phyloP scores from a whole-genome alignment of 495 filamentous ascomycete genomes.

The Lindgomyces ingoldianus region DNA sequence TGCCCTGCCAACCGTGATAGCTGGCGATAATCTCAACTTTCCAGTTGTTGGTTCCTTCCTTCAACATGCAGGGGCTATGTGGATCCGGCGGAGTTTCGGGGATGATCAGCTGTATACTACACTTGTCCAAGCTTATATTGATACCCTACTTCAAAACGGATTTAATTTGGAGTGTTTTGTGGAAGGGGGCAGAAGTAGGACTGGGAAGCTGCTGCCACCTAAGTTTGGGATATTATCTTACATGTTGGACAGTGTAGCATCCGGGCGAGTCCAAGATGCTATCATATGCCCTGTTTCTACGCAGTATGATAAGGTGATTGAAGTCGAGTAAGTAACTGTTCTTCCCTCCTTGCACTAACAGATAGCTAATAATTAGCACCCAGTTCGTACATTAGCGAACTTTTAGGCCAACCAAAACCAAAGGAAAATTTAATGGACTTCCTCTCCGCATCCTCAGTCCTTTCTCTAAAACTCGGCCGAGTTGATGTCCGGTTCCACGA shows the following conservation, averaged over 20 bases:
- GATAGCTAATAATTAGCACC: constrained; percentile 20
- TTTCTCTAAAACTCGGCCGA: constrained; percentile 83
- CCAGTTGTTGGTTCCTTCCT: constrained; percentile 86
- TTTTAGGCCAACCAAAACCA: constrained; percentile 88
- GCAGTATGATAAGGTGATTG: constrained; percentile 98
- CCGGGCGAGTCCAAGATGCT: constrained; percentile 84
- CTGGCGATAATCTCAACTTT: constrained; percentile 95
- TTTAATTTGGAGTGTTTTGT: constrained; percentile 97
- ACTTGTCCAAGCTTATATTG: constrained; percentile 92
- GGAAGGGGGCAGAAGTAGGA: constrained; percentile 88
- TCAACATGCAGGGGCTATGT: constrained; percentile 91
- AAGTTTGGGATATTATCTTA: constrained; percentile 97
- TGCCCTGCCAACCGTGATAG: constrained; percentile 86
- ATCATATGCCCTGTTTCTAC: constrained; percentile 93
- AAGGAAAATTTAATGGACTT: constrained; percentile 92
- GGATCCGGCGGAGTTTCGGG: constrained; percentile 88
- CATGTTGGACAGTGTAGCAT: constrained; percentile 83
- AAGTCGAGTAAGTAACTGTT: constrained; percentile 66
- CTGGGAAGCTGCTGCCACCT: constrained; percentile 87
- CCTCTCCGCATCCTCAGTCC: constrained; percentile 80
- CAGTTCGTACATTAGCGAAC: constrained; percentile 84
- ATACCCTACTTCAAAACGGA: constrained; percentile 83
- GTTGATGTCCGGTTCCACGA: constrained; percentile 96
- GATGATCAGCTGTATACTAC: constrained; percentile 88
- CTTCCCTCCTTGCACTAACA: neutral